Evolutionary conservation across 1,139 yeast species (phyloP).

Genomic region (Wickerhamiella pararugosa): DNA sequence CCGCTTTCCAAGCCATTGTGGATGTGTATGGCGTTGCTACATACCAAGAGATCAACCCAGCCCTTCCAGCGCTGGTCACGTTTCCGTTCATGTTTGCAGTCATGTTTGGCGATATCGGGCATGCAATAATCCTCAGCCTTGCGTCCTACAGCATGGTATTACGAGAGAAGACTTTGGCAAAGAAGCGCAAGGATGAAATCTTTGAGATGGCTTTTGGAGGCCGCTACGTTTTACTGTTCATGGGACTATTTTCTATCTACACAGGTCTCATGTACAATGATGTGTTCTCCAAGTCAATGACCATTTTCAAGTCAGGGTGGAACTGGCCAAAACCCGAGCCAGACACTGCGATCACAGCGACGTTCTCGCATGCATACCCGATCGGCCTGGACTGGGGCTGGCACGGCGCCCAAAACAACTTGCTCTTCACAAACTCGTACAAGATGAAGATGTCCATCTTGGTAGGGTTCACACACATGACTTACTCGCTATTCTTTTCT

Average conservation of each 20-base stretch:
- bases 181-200: constrained; percentile 73
- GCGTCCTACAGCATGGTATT: constrained; percentile 58
- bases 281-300: constrained; percentile 78
- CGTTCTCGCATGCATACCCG: constrained; percentile 46
- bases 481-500: constrained; percentile 75
- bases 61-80: constrained; percentile 83
- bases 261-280: constrained; percentile 92
- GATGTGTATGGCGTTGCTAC: constrained; percentile 94
- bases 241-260: constrained; percentile 89
- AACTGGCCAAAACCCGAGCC: constrained; percentile 51
- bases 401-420: constrained; percentile 93
- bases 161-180: constrained; percentile 50
- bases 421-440: constrained; percentile 82
- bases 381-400: constrained; percentile 88
- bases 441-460: constrained; percentile 91
- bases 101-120: constrained; percentile 98
- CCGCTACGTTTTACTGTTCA: constrained; percentile 69
- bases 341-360: constrained; percentile 48
- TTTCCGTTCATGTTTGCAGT: constrained; percentile 98
- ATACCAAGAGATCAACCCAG: constrained; percentile 92
- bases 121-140: constrained; percentile 65
- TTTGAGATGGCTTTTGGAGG: constrained; percentile 95
- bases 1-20: constrained; percentile 80
- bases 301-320: constrained; percentile 81
- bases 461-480: constrained; percentile 93